phyloP scores from a whole-genome alignment of 352 stramenopile species.

The Achlya hypogyna region DNA sequence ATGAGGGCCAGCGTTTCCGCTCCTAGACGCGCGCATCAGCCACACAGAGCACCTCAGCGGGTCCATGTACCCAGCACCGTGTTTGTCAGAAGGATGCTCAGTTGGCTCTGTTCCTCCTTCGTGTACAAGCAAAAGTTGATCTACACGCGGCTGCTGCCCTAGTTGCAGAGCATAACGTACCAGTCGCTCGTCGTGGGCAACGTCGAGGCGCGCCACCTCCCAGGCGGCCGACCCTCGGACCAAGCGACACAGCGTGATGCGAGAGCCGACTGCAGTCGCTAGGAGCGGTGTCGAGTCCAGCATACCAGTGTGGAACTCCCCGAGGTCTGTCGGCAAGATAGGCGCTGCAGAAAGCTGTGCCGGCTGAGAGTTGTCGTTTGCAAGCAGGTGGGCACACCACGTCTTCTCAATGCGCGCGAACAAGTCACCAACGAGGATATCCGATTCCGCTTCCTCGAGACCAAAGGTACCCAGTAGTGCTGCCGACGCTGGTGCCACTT shows the following conservation, averaged over 20 bases:
- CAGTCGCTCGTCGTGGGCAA: no score
- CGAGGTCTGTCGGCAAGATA: no score
- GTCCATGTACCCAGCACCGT: neutral
- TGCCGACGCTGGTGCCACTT: neutral
- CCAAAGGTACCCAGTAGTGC: neutral
- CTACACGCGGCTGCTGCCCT: neutral
- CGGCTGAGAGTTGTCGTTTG: no score
- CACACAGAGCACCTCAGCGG: neutral
- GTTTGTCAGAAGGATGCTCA: neutral
- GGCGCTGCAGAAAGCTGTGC: no score
- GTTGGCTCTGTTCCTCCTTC: neutral
- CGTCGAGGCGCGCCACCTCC: no score
- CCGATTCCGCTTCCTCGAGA: neutral
- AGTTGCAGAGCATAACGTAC: neutral
- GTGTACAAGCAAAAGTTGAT: neutral
- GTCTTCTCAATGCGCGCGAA: neutral
- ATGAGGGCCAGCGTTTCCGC: neutral
- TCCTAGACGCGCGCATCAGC: neutral
- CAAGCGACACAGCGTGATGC: no score
- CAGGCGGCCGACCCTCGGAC: no score
- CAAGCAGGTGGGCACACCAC: neutral
- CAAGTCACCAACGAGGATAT: neutral
- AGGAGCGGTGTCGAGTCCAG: no score
- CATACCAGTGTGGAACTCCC: no score
- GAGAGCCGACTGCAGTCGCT: no score